phyloP scores from a whole-genome alignment of 2,329 filamentous ascomycete species.

The Sporothrix protearum region DNA sequence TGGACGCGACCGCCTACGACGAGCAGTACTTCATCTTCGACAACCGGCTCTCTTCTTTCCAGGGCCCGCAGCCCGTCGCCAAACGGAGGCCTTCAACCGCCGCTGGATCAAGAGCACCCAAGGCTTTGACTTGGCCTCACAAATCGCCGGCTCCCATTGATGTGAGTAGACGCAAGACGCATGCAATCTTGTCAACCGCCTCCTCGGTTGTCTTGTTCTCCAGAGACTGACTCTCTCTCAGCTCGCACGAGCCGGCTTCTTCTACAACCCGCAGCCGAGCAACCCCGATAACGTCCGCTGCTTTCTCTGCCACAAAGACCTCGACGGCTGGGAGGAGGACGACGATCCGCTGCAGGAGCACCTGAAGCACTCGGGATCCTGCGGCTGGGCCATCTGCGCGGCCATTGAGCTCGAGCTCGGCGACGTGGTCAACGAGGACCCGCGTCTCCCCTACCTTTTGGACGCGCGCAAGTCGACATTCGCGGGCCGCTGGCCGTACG shows the following conservation, averaged over 20 bases:
- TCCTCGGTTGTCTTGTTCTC: constrained; percentile 35
- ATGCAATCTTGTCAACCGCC: constrained; percentile 44
- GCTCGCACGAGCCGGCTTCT: constrained; percentile 90
- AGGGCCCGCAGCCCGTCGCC: constrained; percentile 56
- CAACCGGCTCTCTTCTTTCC: constrained; percentile 77
- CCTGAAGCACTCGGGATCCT: constrained; percentile 73
- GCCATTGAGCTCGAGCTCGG: constrained; percentile 59
- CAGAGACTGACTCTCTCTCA: constrained; percentile 38
- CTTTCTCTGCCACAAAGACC: constrained; percentile 76
- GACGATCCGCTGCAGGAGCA: constrained; percentile 85
- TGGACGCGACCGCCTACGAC: constrained; percentile 38
- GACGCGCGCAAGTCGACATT: constrained; percentile 82
- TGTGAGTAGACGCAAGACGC: constrained; percentile 47
- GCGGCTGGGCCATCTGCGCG: constrained; percentile 79
- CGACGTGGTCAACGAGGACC: constrained; percentile 67
- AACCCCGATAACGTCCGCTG: constrained; percentile 86
- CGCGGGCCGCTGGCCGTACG: constrained; percentile 80
- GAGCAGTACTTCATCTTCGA: constrained; percentile 62
- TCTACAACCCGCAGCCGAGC: constrained; percentile 70
- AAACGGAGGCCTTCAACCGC: constrained; percentile 69
- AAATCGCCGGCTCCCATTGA: constrained; percentile 60
- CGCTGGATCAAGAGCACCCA: constrained; percentile 55
- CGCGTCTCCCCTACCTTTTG: constrained; percentile 65
- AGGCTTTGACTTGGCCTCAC: constrained; percentile 74
- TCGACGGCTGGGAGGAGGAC: constrained; percentile 88